Conservation (phyloP, 345 rosid species). For the Euclidium syriacum region DNA sequence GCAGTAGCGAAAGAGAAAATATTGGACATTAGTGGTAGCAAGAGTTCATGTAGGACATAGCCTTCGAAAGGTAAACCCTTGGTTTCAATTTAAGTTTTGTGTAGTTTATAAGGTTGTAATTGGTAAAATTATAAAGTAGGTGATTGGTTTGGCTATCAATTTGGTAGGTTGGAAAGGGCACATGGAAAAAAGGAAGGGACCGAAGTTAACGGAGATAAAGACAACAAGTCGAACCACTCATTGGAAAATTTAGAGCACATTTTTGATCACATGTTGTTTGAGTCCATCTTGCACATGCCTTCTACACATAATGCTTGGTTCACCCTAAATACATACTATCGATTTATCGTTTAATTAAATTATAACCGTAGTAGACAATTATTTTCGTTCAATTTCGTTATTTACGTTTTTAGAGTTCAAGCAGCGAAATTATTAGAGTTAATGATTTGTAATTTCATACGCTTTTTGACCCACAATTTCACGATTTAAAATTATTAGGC, state of each 20-base stretch:
- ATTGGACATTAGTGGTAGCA: no score
- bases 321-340: neutral
- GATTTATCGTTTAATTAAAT: neutral
- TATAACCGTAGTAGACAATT: constrained; percentile 7
- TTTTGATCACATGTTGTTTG: constrained; percentile 21
- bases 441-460: neutral
- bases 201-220: constrained; percentile 15
- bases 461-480: neutral
- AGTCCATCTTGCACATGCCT: constrained; percentile 10
- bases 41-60: no score
- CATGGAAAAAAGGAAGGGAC: constrained; percentile 8
- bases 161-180: constrained; percentile 3
- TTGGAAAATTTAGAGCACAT: constrained; percentile 7
- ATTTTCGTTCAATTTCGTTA: neutral
- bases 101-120: neutral
- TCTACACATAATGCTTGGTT: neutral
- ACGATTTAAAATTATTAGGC: neutral
- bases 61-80: no score
- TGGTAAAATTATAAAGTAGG: neutral
- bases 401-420: neutral
- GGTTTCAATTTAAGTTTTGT: no score
- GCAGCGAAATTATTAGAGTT: neutral
- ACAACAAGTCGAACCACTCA: constrained; percentile 23
- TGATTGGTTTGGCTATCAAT: neutral
- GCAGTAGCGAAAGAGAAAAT: no score